Conservation (phyloP, 2,329 filamentous ascomycete genomes). For the Xenosphaeropsis pyriputrescens region DNA sequence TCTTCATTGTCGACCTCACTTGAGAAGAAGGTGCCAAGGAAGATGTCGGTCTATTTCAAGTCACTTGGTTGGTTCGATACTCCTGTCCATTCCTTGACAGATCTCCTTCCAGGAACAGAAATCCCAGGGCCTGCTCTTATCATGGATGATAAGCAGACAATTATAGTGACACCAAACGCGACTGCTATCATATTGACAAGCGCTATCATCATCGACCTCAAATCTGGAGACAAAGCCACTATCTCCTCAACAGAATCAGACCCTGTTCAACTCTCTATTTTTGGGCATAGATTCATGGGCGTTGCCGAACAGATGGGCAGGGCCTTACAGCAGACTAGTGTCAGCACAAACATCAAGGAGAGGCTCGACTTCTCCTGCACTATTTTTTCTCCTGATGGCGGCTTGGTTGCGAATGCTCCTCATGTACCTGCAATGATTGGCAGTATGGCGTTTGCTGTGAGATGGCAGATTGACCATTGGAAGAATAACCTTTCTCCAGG, state of each 20-base stretch:
- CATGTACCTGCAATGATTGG: slow-evolving; percentile 48
- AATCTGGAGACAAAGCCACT: slow-evolving; percentile 18
- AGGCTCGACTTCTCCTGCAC: slow-evolving; percentile 70
- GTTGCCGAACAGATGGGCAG: slow-evolving; percentile 75
- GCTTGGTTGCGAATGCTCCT: slow-evolving; percentile 62
- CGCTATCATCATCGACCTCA: slow-evolving; percentile 67
- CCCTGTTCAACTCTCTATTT: slow-evolving; percentile 62
- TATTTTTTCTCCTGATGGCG: slow-evolving; percentile 59
- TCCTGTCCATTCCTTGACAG: slow-evolving; percentile 64
- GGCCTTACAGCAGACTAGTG: slow-evolving; percentile 61
- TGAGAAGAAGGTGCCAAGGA: slow-evolving; percentile 19
- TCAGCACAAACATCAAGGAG: slow-evolving; percentile 68
- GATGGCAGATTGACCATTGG: slow-evolving; percentile 65
- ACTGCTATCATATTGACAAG: slow-evolving; percentile 58
- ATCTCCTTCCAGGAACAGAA: slow-evolving; percentile 55
- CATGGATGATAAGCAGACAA: slow-evolving; percentile 77
- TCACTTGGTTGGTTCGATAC: slow-evolving; percentile 39
- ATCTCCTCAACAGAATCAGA: slow-evolving; percentile 38
- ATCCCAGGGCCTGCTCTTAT: slow-evolving; percentile 71
- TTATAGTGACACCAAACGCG: slow-evolving; percentile 68
- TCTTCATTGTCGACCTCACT: too few relatives aligned
- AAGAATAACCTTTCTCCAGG: slow-evolving; percentile 58
- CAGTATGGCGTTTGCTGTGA: slow-evolving; percentile 25
- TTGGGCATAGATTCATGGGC: slow-evolving; percentile 69
- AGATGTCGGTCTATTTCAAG: slow-evolving; percentile 45